A percentile compares a stretch with the other conserved stretches of the same genome.
Conservation (phyloP, 2,329 filamentous ascomycete genomes). For the Keithomyces neogunnii region DNA sequence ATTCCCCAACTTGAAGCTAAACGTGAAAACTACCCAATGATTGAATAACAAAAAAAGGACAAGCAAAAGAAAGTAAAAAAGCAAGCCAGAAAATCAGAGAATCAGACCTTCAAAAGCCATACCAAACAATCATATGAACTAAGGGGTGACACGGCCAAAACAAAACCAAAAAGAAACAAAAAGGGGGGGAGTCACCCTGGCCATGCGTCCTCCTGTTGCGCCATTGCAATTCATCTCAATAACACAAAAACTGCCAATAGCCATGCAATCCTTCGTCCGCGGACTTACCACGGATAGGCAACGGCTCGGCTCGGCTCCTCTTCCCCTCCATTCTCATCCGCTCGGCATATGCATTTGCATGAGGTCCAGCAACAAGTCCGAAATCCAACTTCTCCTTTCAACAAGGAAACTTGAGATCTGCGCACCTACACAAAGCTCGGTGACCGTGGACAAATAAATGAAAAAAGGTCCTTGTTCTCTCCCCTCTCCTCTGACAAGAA, state of each 20-base stretch:
- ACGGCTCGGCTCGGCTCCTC: not conserved
- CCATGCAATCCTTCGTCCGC: not conserved
- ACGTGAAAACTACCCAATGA: conserved; percentile 10
- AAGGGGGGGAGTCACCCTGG: not conserved
- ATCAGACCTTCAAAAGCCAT: not conserved
- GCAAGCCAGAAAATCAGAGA: not conserved
- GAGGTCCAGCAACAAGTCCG: not conserved
- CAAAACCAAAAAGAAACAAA: not conserved
- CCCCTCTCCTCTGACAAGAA: conserved; percentile 15
- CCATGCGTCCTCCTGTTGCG: conserved; percentile 1
- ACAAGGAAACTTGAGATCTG: not conserved
- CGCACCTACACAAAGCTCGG: not conserved
- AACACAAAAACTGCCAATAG: not conserved
- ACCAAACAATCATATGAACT: conserved; percentile 3
- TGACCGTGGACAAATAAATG: not conserved
- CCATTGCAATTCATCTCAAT: conserved; percentile 3
- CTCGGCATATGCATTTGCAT: not conserved
- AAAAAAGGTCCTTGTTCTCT: not conserved
- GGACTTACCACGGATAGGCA: not conserved
- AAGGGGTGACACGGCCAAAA: not conserved
- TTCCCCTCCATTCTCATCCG: not conserved
- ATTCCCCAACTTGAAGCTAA: not conserved
- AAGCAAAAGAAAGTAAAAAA: not conserved
- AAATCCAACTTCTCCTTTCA: not conserved
- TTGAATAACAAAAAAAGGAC: conserved; percentile 6